A percentile compares a stretch with the other conserved stretches of the same genome.
These are phyloP conservation scores for Papiliotrema flavescens DNA, from an alignment of 1,284 basidiomycete genomes.

Conservation along the genomic window DNA sequence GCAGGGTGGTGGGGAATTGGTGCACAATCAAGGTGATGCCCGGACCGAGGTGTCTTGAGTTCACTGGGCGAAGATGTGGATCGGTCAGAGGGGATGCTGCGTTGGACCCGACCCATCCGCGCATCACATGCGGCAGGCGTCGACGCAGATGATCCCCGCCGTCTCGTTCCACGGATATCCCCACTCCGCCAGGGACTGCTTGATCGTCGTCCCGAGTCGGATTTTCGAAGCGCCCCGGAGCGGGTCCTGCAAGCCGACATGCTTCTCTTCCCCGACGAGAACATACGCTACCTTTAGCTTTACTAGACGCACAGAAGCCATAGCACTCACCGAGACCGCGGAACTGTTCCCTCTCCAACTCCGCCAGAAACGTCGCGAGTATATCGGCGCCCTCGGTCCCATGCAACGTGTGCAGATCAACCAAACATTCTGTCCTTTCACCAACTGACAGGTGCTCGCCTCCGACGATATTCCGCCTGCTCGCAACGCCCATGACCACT, in stretches of 20 bases:
- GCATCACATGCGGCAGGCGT: conserved; percentile 48
- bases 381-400: conserved; percentile 88
- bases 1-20: no score
- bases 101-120: no score
- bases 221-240: conserved; percentile 74
- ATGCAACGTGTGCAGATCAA: conserved; percentile 85
- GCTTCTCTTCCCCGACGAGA: conserved; percentile 92
- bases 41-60: no score
- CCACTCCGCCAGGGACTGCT: conserved; percentile 87
- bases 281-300: conserved; percentile 61
- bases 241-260: conserved; percentile 81
- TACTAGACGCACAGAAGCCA: neutral
- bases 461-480: conserved; percentile 55
- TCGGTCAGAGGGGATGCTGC: no score
- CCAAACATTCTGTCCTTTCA: conserved; percentile 72
- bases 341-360: conserved; percentile 52
- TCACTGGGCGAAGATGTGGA: no score
- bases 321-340: conserved; percentile 2
- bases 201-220: conserved; percentile 75
- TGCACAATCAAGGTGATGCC: no score
- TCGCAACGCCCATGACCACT: conserved; percentile 76
- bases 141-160: conserved; percentile 83
- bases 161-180: conserved; percentile 93
- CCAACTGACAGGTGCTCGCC: conserved; percentile 60
- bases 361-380: conserved; percentile 81